Conservation (phyloP, 306 rosid genomes). For the Vigna unguiculata region DNA sequence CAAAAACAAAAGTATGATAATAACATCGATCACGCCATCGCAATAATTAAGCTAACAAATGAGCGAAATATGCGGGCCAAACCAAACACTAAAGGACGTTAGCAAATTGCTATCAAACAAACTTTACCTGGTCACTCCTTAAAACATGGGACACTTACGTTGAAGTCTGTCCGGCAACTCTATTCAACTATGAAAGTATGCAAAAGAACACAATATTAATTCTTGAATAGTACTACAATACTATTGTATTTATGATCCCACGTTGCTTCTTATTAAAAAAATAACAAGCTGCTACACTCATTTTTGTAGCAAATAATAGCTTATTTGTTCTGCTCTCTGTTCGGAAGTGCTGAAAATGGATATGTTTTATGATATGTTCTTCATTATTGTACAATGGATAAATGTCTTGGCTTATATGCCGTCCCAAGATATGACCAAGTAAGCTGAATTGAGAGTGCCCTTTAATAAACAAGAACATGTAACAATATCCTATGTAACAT, state of each 20-base stretch:
- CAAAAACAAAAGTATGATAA: not conserved
- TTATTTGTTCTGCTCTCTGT: conserved; percentile 11
- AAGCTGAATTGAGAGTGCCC: conserved; percentile 11
- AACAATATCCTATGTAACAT: conserved; percentile 36
- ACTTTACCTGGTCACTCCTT: conserved; percentile 45
- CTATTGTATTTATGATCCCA: not conserved
- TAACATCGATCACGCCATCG: not conserved
- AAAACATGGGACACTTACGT: conserved; percentile 17
- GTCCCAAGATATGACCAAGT: conserved; percentile 56
- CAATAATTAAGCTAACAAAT: not conserved
- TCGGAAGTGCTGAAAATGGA: not conserved
- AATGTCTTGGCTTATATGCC: conserved; percentile 55
- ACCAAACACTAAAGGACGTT: conserved; percentile 35
- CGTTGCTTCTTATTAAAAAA: conserved; percentile 15
- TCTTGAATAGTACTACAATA: conserved; percentile 12
- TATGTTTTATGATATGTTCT: conserved; percentile 23
- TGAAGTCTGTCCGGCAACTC: conserved; percentile 43
- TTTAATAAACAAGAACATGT: conserved; percentile 18
- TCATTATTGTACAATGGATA: conserved; percentile 14
- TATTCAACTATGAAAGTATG: conserved; percentile 35
- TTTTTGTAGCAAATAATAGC: conserved; percentile 1
- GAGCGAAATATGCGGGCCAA: conserved; percentile 16
- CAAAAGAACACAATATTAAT: not conserved
- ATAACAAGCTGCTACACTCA: not conserved
- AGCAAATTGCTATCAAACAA: conserved; percentile 21